Percentiles rank a stretch among this genome's conserved stretches.
Conservation (phyloP, 176 grass and related monocot species). For the Miscanthus lutarioriparius region DNA sequence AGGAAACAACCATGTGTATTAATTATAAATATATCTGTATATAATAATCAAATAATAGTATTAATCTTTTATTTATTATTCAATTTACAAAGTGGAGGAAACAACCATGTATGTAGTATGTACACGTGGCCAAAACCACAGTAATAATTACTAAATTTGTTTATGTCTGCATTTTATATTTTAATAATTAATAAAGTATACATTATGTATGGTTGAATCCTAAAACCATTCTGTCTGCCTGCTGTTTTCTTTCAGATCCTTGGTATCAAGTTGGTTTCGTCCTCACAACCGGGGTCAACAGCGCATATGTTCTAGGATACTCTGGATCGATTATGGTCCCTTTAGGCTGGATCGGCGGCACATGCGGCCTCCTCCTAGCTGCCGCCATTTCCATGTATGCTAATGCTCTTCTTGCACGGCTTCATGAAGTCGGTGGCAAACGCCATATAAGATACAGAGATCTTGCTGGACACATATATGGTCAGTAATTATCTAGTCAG, state of each 20-base stretch:
- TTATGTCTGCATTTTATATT: background rate
- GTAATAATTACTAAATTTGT: background rate
- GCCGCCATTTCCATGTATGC: slow-evolving; percentile 91
- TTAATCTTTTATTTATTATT: background rate
- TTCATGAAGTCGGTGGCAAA: slow-evolving; percentile 86
- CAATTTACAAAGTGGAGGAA: background rate
- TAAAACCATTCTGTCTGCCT: background rate
- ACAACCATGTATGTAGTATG: background rate
- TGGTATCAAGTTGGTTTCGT: slow-evolving; percentile 97
- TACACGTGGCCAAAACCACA: background rate
- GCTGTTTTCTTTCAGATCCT: slow-evolving; percentile 76
- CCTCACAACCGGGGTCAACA: slow-evolving; percentile 90
- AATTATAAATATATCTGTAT: too few relatives aligned
- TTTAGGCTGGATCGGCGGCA: slow-evolving; percentile 78
- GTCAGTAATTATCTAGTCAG: slow-evolving; percentile 27
- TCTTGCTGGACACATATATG: slow-evolving; percentile 95
- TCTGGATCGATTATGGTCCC: slow-evolving; percentile 86
- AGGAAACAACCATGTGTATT: too few relatives aligned
- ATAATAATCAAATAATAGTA: too few relatives aligned
- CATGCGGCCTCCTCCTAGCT: slow-evolving; percentile 72
- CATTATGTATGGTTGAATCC: slow-evolving; percentile 2
- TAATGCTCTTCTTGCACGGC: slow-evolving; percentile 72
- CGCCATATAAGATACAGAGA: slow-evolving; percentile 99
- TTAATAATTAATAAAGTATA: background rate
- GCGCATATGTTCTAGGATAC: slow-evolving; percentile 94